Base-by-base conservation (phyloP, 495 filamentous ascomycete genomes). In the Daldinia grandis region DNA sequence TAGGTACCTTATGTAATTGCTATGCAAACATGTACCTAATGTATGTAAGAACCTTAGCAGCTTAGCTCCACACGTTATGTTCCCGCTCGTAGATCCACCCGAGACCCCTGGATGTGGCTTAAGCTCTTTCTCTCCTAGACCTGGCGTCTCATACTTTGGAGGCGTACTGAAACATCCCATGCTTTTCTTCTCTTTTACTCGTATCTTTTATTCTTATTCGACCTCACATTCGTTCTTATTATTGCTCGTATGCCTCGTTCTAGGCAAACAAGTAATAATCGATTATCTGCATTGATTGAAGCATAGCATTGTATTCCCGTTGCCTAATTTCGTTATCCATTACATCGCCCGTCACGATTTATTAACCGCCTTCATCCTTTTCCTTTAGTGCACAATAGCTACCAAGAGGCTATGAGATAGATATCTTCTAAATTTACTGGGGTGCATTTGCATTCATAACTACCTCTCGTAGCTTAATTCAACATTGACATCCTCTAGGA, bases 101-200 rank as follows among this genome's bases (percentile, higher is more conserved):
- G 7, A 21, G 9, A 47, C 53, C 59, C 64, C 69, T 72, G 59
- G 19, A 50, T 72, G 64, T 72, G 69, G 69, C 69, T 72, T 40
- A 72, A 72, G 58, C 69, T 67, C 14, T 38, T 28, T 56, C 59
- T 31, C 12, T 53, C 24, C 35, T 61, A 35, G 49, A 49, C 53
- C 50, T 55, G 35, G 35, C 12, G n/a, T 69, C 70, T 73, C 70
- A 69, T 63, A 67, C n/a, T 47, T 58, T 57, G 42, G 47, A 73
- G 30, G 24, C 30, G n/a, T 62, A 31, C 54, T 69, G 65, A 68
- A 68, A 69, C 62, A 58, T 72, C 38, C 15, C 31, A 61, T 49
- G 30, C 24, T 50, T 64, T 55, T 59, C 54, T 54, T 33, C 51
- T 55, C 19, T 58, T 53, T 19, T 21, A 12, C 28, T 61, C 30